These are phyloP conservation scores for Phycomyces blakesleeanus DNA, from an alignment of 192 early-diverging fungal species.

Conservation along the genomic window DNA sequence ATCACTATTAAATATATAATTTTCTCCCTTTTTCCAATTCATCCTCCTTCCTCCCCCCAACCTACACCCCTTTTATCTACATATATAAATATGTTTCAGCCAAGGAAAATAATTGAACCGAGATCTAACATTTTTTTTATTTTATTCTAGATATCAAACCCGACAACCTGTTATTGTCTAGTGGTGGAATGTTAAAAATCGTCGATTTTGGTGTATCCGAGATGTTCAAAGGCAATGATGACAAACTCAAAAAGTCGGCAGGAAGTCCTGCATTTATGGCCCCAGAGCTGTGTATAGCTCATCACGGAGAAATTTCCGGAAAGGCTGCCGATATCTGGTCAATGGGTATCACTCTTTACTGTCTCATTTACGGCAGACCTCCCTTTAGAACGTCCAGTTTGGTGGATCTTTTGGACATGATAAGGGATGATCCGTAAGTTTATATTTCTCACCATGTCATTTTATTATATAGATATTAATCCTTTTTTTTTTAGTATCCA, in stretches of 20 bases:
- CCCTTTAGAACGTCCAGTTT: constrained; percentile 78
- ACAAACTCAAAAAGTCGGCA: constrained; percentile 67
- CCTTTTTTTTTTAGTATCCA: constrained; percentile 16
- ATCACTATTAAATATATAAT: no score
- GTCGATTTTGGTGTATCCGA: constrained; percentile 98
- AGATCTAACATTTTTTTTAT: constrained; percentile 14
- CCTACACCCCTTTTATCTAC: no score
- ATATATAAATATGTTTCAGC: no score
- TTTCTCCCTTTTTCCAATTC: no score
- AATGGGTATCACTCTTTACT: constrained; percentile 83
- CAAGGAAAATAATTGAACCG: not conserved
- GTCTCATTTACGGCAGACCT: constrained; percentile 73
- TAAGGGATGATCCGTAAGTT: constrained; percentile 52
- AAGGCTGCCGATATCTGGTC: constrained; percentile 88
- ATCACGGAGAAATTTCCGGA: constrained; percentile 69
- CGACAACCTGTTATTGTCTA: constrained; percentile 86
- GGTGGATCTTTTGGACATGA: constrained; percentile 76
- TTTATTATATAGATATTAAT: not conserved
- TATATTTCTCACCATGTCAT: not conserved
- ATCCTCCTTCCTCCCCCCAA: no score
- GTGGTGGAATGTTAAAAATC: constrained; percentile 79
- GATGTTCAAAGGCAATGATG: constrained; percentile 76
- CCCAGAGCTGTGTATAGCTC: constrained; percentile 62
- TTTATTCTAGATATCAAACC: constrained; percentile 71
- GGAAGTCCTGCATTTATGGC: constrained; percentile 92